Evolutionary conservation across 805 yeast species (phyloP), one percentile per base, ranked within the genome.

Genomic region (Wickerhamomyces xylosicus): DNA sequence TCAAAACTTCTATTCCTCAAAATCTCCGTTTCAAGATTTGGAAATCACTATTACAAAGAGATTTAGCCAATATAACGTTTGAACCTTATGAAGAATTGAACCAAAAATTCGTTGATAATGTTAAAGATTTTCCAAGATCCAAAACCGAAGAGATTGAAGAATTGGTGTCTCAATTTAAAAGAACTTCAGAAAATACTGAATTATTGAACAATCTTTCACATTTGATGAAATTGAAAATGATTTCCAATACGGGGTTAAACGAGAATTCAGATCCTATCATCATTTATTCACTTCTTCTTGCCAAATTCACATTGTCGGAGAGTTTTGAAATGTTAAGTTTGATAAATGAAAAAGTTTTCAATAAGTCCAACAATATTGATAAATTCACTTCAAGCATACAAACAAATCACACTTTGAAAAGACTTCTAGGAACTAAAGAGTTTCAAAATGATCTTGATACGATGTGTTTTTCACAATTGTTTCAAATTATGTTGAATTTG

Each of bases 11-110:
- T 1, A 42, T 54, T 7, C 58, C 58, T 5, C 48, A 51, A 16
- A 44, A 52, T 20, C 20, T 45, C 21, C 43, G 51, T 31, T 50
- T 44, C 34, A 41, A 47, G 18, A 37, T 51, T 3, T 52, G 56
- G 54, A 36, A 41, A 3, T 10, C 39, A 42, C 8, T 46, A 41
- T 32, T 35, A 48, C 40, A 37, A 33, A 5, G 53, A 45, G 37
- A 32, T 31, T 29, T n/a, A n/a, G 39, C 35, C 27, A 9, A 27
- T 33, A 37, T 25, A 14, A 20, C 29, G 39, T 47, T 67, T 20
- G 63, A 74, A 36, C 54, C 64, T 15, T 66, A 57, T 46, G 62
- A 62, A 33, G 67, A 66, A 33, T 38, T 62, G 13, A 54, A 50
- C 31, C 55, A 16, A 60, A 65, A 37, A 38, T 57, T 10, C n/a